Base-by-base conservation (phyloP, 345 rosid genomes). In the Psidium friedrichsthalianum region DNA sequence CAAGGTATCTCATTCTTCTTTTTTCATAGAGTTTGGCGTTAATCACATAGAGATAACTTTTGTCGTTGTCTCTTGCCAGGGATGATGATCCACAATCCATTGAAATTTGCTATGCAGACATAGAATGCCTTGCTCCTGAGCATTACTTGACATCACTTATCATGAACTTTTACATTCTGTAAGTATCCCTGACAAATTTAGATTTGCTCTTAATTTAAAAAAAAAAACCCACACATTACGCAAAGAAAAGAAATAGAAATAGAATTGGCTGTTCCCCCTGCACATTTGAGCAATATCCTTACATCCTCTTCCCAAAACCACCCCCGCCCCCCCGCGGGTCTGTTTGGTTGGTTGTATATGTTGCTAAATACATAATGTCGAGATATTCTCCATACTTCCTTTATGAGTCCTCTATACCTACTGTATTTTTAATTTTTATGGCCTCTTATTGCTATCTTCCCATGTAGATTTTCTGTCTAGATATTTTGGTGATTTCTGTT, bases 141-240 rank as follows among this genome's bases (percentile, higher is more conserved):
- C 93, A 89, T 52, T 94, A 83, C 88, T 87, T 97, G 89, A 92
- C 94, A 51, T 96, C 99, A 8, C 89, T 95, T 32, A 90, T 96
- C 57, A 95, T 96, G 95, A 97, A 96, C 84, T 97, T 96, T 85
- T 96, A 97, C 89, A 90, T 95, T 76, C 89, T 93, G 99, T 95
- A 88, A 86, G 90, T 89, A 47, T 82, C 25, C 80, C 42, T 52
- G 40, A 64, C 42, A 51, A 83, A 36, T 27, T 83, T 42, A 56
- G 29, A 27, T 86, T 82, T 69, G 24, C 40, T 69, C 47, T 36
- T 36, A 69, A 11, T 69, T 25, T 36, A 69, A 69, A 69, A 36
- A 11, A 47, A 5, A 5, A 69, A 32, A 36, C 8, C 9, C 47
- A 36, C 55, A 53, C 42, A 11, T 9, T 69, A 69, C 36, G 80